A percentile compares a stretch with the other conserved stretches of the same genome.
Conservation (phyloP, 331 rosid species). For the Quercus phellos region DNA sequence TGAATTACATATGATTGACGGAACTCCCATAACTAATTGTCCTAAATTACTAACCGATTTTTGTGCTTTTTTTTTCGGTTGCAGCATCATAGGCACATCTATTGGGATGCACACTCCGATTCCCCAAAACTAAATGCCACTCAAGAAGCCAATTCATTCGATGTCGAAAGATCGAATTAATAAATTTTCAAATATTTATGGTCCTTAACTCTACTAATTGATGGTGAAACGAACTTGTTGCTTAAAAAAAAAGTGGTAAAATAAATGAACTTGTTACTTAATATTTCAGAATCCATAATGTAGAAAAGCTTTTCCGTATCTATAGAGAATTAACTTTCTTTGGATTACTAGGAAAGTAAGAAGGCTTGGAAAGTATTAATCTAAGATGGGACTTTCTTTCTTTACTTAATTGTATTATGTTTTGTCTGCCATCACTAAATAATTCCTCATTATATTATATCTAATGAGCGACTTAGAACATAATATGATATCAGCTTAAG, state of each 20-base stretch:
- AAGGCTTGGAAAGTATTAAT: not conserved
- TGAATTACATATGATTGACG: conserved; percentile 25
- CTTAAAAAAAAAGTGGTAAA: not conserved
- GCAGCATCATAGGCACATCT: not conserved
- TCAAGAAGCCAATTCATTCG: not conserved
- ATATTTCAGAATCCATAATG: not conserved
- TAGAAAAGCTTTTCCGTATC: not conserved
- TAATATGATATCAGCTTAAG: too few species aligned
- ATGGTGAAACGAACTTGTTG: not conserved
- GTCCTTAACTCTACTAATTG: not conserved
- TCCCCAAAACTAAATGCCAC: not conserved
- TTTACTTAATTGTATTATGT: not conserved
- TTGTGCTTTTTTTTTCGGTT: not conserved
- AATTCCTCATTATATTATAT: not conserved
- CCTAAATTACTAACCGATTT: conserved; percentile 10
- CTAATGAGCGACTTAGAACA: too few species aligned
- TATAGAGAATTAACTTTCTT: not conserved
- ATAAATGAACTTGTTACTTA: not conserved
- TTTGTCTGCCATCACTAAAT: not conserved
- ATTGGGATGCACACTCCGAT: not conserved
- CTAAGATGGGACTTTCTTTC: not conserved
- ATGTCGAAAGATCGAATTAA: not conserved
- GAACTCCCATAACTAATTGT: conserved; percentile 15
- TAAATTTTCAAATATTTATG: not conserved
- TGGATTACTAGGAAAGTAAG: not conserved